Conservation (phyloP, 1,139 yeast species). For the Yamadazyma spencermartinsiae region DNA sequence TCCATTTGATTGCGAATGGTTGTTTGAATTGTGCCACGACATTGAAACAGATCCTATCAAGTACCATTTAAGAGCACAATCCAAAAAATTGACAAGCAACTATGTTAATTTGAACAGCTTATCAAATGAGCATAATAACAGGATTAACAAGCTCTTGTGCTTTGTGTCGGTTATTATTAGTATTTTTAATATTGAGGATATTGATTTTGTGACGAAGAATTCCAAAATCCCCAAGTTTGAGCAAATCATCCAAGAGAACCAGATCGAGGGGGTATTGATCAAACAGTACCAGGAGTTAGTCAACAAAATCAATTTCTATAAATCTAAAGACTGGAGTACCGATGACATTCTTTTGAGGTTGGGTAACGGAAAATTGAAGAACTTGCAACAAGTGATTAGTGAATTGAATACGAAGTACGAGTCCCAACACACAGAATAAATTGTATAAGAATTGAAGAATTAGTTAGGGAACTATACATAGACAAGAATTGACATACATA, state of each 20-base stretch:
- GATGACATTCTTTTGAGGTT: constrained; percentile 44
- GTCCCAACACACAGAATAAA: too few species aligned
- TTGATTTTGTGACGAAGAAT: constrained; percentile 39
- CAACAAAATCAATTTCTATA: constrained; percentile 29
- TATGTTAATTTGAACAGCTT: constrained; percentile 43
- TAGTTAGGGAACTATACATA: not conserved
- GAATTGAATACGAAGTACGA: constrained; percentile 1
- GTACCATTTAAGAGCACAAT: constrained; percentile 48
- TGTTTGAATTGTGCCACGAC: constrained; percentile 43
- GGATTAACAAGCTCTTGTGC: constrained; percentile 29
- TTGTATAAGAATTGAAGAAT: not conserved
- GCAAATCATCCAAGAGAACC: constrained; percentile 17
- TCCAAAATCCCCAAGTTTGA: constrained; percentile 45
- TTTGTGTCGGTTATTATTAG: constrained; percentile 32
- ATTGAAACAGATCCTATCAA: constrained; percentile 50
- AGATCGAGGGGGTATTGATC: constrained; percentile 20
- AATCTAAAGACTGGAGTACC: constrained; percentile 39
- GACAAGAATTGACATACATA: not conserved
- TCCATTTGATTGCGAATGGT: constrained; percentile 32
- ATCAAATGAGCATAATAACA: constrained; percentile 21
- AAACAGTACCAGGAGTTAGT: constrained; percentile 11
- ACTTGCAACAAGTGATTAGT: not conserved
- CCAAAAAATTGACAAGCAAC: constrained; percentile 36
- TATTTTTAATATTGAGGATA: constrained; percentile 33
- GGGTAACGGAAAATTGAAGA: constrained; percentile 4